Base-by-base conservation (phyloP, 768 basidiomycete genomes). In the Xanthoconium stramineum region DNA sequence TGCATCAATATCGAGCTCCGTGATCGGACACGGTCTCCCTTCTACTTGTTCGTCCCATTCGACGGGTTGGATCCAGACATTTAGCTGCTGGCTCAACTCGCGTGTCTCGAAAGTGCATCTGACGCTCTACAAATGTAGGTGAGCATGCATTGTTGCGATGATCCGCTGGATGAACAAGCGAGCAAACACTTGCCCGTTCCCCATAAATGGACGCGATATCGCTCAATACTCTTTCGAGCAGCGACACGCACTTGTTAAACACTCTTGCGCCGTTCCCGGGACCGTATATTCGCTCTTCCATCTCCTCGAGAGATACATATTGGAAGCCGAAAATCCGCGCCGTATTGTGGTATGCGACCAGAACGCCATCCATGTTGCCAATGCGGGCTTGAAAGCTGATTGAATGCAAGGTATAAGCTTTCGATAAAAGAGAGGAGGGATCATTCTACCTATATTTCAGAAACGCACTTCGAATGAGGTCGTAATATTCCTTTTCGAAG, bases 361-460 rank as follows among this genome's bases (percentile, higher is more conserved):
- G 78, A 9, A 98, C 88, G 15, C 96, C 96, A 65, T 97, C 94
- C 96, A 98, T 98, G 66, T 88, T 85, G 10, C 96, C 96, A 58
- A 99, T 98, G 6, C 96, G 86, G 3, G 83, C 95, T 78, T 99
- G 96, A 75, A 98, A 88, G 60, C 91, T 94, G 57, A 20, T 40
- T 6, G n/a, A 40, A 15, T 15, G 29, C 7, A 29, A 6, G 20
- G 19, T 38, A 14, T 47, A 20, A 47, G 24, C n/a, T 12, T 30
- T 28, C 28, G 7, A 9, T 20, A 14, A 24, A 17, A 12, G 3
- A 33, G 3, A 29, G 15, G n/a, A 12, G 11, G 20, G 2, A 28
- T 6, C 1, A n/a, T 30, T 75, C 36, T 58, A 91, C 90, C 82
- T 88, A 70, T 93, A 98, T 75, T 98, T 98, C 52, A 99, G 78